phyloP scores from a whole-genome alignment of 2,329 filamentous ascomycete genomes.

The Dryadomyces sulphureus region DNA sequence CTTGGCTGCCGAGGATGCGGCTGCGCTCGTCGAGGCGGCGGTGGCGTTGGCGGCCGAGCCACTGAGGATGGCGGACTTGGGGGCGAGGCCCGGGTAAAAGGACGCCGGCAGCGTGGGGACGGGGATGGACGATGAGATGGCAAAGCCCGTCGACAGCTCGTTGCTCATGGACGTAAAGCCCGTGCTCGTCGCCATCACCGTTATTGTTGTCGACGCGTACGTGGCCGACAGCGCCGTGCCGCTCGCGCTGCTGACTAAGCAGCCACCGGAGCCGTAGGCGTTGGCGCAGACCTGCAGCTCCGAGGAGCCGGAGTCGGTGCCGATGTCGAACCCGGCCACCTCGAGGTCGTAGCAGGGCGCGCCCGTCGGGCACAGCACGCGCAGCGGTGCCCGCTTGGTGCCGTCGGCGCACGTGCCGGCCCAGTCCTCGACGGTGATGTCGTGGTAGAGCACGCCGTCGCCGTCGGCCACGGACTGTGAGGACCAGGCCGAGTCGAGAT shows the following conservation, averaged over 20 bases:
- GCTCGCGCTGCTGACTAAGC: constrained; percentile 3
- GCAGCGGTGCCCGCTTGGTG: constrained; percentile 33
- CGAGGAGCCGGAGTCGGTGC: constrained; percentile 10
- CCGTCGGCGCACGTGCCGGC: constrained; percentile 37
- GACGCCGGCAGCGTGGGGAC: constrained; percentile 11
- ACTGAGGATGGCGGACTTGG: background rate
- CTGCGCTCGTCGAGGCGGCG: background rate
- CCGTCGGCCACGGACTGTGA: constrained; percentile 18
- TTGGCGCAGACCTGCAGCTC: constrained; percentile 11
- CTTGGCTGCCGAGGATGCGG: constrained; percentile 1
- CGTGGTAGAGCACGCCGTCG: constrained; percentile 33
- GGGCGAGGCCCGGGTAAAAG: constrained; percentile 9
- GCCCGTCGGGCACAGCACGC: constrained; percentile 19
- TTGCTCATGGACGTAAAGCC: constrained; percentile 7
- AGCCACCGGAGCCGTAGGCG: constrained; percentile 11
- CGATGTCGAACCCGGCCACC: constrained; percentile 11
- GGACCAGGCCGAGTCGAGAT: constrained; percentile 39
- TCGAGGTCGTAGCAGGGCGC: constrained; percentile 11
- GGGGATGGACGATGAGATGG: constrained; percentile 7
- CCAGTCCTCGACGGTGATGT: constrained; percentile 41
- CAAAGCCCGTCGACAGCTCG: constrained; percentile 8
- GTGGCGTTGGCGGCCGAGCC: background rate
- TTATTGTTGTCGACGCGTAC: constrained; percentile 5
- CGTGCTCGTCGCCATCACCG: constrained; percentile 2
- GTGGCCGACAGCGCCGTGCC: constrained; percentile 1